Conservation (phyloP, 768 basidiomycete species). For the Trichaptum fuscoviolaceum region DNA sequence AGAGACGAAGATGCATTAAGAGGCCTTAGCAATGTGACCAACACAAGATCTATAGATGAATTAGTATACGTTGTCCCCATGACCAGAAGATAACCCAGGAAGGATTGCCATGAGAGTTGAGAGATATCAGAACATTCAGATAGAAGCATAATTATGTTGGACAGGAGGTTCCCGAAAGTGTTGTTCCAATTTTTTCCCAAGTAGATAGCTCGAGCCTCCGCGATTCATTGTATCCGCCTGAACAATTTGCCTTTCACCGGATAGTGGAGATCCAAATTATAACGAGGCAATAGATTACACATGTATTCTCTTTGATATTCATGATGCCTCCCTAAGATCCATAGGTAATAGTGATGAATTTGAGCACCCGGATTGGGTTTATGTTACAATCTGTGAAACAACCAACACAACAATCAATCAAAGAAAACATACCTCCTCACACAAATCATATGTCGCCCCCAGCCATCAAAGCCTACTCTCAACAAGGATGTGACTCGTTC, state of each 20-base stretch:
- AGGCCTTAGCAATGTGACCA: background rate
- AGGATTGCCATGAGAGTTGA: background rate
- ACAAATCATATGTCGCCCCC: background rate
- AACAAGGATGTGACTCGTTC: conserved; percentile 42
- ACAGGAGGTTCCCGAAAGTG: background rate
- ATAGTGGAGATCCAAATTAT: too few relatives aligned
- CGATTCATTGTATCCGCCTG: background rate
- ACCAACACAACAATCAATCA: background rate
- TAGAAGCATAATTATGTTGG: background rate
- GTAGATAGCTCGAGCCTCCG: background rate
- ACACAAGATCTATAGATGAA: background rate
- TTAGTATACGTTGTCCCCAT: background rate
- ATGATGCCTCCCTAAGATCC: background rate
- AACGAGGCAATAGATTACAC: too few relatives aligned
- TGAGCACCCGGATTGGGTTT: background rate
- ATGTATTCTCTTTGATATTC: too few relatives aligned
- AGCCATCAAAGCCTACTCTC: conserved; percentile 45
- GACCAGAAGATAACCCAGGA: background rate
- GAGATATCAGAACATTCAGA: background rate
- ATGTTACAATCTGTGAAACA: background rate
- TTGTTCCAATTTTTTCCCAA: background rate
- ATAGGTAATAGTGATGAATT: background rate
- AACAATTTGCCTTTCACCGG: background rate
- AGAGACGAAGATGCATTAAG: background rate
- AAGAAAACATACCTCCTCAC: background rate